phyloP scores from a whole-genome alignment of 2,329 filamentous ascomycete genomes.

The Microsporum audouinii region DNA sequence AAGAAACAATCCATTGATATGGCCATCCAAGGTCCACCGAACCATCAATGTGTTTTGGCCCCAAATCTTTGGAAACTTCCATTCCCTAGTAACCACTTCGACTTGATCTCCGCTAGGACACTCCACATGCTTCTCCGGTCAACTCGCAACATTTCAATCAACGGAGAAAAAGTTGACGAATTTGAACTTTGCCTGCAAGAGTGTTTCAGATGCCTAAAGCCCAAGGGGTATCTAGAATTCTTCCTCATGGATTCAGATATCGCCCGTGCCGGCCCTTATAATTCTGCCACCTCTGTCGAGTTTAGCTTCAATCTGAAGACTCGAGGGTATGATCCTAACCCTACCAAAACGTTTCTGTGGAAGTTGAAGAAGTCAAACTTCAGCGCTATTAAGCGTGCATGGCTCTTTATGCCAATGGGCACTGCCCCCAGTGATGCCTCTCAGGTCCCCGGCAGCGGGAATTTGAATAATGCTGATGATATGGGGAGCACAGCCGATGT shows the following conservation, averaged over 20 bases:
- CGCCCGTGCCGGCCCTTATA: constrained; percentile 67
- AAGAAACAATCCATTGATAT: constrained; percentile 61
- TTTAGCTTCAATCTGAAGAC: constrained; percentile 85
- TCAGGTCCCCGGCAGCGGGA: constrained; percentile 16
- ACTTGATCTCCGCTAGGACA: constrained; percentile 79
- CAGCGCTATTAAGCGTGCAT: constrained; percentile 66
- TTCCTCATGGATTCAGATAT: constrained; percentile 81
- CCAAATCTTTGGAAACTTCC: constrained; percentile 68
- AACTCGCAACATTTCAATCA: constrained; percentile 41
- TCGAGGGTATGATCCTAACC: constrained; percentile 75
- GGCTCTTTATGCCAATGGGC: constrained; percentile 82
- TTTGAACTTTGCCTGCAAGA: constrained; percentile 77
- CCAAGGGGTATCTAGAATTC: constrained; percentile 87
- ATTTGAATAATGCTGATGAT: constrained; percentile 38
- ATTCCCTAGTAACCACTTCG: constrained; percentile 76
- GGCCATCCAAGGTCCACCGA: constrained; percentile 69
- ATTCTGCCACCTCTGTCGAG: constrained; percentile 74
- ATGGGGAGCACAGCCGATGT: constrained; percentile 60
- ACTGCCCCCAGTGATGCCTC: constrained; percentile 16
- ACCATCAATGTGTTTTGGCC: constrained; percentile 75
- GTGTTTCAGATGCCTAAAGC: constrained; percentile 83
- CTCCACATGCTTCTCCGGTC: constrained; percentile 73
- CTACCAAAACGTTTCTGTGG: constrained; percentile 68
- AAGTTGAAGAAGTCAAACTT: constrained; percentile 68
- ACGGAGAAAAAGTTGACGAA: constrained; percentile 62